These are phyloP conservation scores for Mollisiaceae sp. DNA, from an alignment of 2,329 filamentous ascomycete genomes.

Conservation along the genomic window DNA sequence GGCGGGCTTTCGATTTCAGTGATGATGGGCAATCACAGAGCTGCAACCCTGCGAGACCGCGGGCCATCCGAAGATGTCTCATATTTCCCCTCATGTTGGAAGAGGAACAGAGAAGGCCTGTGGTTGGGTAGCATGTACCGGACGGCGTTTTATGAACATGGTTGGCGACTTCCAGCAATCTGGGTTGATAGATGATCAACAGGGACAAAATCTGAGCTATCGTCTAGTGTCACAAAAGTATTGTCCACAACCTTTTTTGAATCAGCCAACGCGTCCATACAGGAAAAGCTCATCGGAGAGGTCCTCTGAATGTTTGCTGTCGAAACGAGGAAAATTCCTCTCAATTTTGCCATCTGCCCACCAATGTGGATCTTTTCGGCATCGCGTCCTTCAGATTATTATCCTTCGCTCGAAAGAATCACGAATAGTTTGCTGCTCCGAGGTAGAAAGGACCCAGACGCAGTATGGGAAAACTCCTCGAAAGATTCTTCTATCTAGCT, in stretches of 20 bases:
- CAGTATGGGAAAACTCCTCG: neutral
- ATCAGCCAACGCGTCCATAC: no score
- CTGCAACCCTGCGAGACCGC: no score
- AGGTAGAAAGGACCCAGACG: neutral
- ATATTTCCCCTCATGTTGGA: neutral
- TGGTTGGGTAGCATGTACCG: neutral
- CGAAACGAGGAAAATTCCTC: neutral
- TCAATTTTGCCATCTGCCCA: neutral
- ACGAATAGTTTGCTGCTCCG: neutral
- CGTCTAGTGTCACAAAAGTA: neutral
- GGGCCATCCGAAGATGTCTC: no score
- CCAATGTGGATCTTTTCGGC: neutral
- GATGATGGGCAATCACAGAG: neutral
- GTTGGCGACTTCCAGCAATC: neutral
- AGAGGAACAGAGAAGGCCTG: neutral
- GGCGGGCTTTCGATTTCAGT: neutral
- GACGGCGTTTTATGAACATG: slow-evolving; percentile 1
- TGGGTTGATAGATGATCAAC: neutral
- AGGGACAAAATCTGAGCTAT: neutral
- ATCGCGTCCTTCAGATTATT: neutral
- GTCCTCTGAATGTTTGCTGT: neutral
- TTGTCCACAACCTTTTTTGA: neutral
- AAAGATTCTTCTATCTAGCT: neutral
- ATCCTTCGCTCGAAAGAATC: neutral
- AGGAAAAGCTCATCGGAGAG: no score